Conservation (phyloP, 2,329 filamentous ascomycete genomes). For the Ophiobolus disseminans region DNA sequence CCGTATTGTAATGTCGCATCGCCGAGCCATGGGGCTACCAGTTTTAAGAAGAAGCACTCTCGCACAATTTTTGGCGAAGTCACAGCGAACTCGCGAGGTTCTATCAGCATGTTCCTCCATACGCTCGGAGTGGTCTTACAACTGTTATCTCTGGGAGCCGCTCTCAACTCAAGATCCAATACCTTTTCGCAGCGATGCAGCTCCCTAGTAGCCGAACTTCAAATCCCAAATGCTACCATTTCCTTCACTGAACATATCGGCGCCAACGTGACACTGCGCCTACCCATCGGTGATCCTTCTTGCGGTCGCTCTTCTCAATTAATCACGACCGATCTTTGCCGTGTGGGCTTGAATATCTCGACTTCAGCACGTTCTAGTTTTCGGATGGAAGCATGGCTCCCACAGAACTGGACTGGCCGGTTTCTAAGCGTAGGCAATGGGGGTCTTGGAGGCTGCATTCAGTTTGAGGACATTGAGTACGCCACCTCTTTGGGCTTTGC, state of each 20-base stretch:
- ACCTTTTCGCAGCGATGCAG: background rate
- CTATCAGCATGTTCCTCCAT: too few species aligned
- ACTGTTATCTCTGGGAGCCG: too few species aligned
- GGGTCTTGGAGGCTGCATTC: slow-evolving; percentile 50
- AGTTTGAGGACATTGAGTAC: slow-evolving; percentile 50
- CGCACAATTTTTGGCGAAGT: too few species aligned
- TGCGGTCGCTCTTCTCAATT: background rate
- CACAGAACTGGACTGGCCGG: slow-evolving; percentile 49
- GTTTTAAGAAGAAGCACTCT: too few species aligned
- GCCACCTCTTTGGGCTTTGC: slow-evolving; percentile 49
- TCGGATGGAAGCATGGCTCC: slow-evolving; percentile 55
- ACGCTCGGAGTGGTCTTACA: too few species aligned
- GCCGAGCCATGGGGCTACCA: too few species aligned
- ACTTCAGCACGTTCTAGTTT: slow-evolving; percentile 51
- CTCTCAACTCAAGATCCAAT: too few species aligned
- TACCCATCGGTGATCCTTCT: background rate
- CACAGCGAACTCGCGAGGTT: too few species aligned
- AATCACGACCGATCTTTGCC: slow-evolving; percentile 32
- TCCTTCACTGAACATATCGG: background rate
- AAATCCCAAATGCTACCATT: background rate
- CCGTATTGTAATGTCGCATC: too few species aligned
- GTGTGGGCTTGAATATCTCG: slow-evolving; percentile 48
- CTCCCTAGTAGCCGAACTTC: background rate
- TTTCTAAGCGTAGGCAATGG: slow-evolving; percentile 47
- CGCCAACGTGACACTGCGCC: background rate